Base-by-base conservation (phyloP, 306 rosid genomes). In the Gleditsia sinensis region DNA sequence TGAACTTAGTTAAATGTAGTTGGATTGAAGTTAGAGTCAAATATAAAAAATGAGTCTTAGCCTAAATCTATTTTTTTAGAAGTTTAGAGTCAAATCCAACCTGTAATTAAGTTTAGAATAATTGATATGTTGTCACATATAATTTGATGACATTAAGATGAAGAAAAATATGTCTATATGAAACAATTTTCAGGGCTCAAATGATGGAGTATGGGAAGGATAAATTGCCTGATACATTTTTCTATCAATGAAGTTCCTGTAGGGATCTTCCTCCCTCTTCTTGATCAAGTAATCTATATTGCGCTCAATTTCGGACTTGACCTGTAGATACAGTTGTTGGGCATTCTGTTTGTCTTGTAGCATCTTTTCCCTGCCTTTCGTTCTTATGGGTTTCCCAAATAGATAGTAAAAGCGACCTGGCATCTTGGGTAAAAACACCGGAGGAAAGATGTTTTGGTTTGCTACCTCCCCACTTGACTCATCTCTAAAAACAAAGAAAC, bases 201-300 rank as follows among this genome's bases (percentile, higher is more conserved):
- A 91, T 66, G 97, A 3, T 55, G 98, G 97, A 61, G 82, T 72
- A 37, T 83, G 84, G 48, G 79, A 43, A 61, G 81, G 76, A 76
- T 83, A n/a, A 0, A 78, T 9, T 13, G 86, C 81, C 78, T 84
- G 61, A 33, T 85, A 82, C 9, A 87, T 14, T 30, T 86, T 94
- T 78, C 96, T 86, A 60, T 86, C 84, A 2, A 85, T 46, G 11
- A 95, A 0, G 76, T 53, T 94, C 85, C 98, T 83, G 36, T 77
- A 89, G 4, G 98, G 98, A 85, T 94, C 98, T 70, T 94, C 89
- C 85, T 88, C 82, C 49, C 98, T 72, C 88, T 94, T 94, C 85
- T 83, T 81, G 71, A 94, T 56, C 84, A 94, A 83, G 84, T 89
- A 91, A 36, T 82, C 82, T 46, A 88, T 16, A 37, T 82, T 76